phyloP scores from a whole-genome alignment of 2,329 filamentous ascomycete genomes.

The Rhexocercosporidium sp. region DNA sequence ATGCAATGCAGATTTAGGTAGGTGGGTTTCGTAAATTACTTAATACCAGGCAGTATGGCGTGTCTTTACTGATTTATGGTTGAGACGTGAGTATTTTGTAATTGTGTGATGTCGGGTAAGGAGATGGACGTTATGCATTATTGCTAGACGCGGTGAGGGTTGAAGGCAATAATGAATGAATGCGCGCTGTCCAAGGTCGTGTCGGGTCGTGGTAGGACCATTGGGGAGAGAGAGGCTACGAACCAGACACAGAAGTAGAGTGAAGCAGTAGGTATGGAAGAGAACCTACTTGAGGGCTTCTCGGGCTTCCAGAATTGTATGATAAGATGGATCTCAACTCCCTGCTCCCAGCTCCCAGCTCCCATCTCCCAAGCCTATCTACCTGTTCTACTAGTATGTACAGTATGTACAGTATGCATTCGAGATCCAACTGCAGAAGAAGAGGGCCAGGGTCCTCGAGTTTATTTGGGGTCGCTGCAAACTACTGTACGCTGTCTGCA shows the following conservation, averaged over 20 bases:
- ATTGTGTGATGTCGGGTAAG: neutral
- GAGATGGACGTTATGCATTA: neutral
- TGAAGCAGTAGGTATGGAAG: neutral
- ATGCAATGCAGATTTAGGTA: conserved; percentile 18
- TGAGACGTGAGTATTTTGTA: neutral
- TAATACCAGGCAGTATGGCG: conserved; percentile 13
- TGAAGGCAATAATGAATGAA: no score
- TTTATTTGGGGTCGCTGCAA: conserved; percentile 1
- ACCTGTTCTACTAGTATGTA: no score
- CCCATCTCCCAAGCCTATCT: no score
- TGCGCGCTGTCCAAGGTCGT: no score
- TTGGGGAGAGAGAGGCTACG: neutral
- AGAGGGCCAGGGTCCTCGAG: neutral
- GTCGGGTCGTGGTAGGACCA: conserved; percentile 5
- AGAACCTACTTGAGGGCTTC: neutral
- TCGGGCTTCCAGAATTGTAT: no score
- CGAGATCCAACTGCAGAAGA: neutral
- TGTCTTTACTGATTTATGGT: neutral
- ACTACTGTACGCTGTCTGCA: neutral
- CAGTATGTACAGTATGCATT: neutral
- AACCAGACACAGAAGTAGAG: no score
- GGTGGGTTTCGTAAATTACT: conserved; percentile 19
- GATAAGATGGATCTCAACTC: no score
- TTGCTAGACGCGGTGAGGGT: no score
- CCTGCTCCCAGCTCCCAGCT: no score